These are phyloP conservation scores for Phytopythium mirpurense DNA, from an alignment of 352 stramenopile species.

Conservation along the genomic window DNA sequence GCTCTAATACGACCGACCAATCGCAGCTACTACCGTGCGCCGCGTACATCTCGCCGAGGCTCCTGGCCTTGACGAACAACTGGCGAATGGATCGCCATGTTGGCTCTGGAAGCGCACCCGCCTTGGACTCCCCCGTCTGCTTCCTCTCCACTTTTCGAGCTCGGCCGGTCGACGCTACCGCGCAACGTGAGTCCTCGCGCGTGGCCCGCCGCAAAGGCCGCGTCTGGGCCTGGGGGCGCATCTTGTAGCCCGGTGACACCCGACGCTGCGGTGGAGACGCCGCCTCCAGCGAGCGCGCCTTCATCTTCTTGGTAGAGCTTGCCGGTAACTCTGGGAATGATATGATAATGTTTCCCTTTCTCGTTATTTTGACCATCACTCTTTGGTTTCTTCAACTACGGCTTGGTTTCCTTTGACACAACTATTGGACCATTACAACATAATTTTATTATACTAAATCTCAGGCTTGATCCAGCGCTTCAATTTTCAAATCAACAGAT, in stretches of 20 bases:
- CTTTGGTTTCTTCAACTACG: neutral
- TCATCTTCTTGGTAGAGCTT: neutral
- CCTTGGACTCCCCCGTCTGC: neutral
- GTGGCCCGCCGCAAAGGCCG: too few relatives aligned
- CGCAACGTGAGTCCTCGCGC: too few relatives aligned
- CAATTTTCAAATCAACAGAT: too few relatives aligned
- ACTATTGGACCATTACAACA: neutral
- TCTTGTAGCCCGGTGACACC: neutral
- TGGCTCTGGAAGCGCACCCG: slow-evolving; percentile 14
- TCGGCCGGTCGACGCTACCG: too few relatives aligned
- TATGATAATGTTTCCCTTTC: neutral
- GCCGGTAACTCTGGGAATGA: neutral
- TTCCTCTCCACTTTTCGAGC: too few relatives aligned
- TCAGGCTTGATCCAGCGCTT: too few relatives aligned
- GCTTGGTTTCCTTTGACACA: neutral
- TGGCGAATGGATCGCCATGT: slow-evolving; percentile 34
- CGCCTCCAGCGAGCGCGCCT: neutral
- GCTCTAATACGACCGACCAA: neutral
- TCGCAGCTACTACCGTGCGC: neutral
- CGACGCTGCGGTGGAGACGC: neutral
- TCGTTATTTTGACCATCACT: neutral
- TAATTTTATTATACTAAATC: too few relatives aligned
- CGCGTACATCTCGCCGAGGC: slow-evolving; percentile 44
- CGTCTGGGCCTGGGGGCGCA: neutral
- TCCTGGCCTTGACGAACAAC: slow-evolving; percentile 32